A percentile compares a stretch with the other conserved stretches of the same genome.
phyloP scores from a whole-genome alignment of 345 rosid genomes.

The Turritis glabra region DNA sequence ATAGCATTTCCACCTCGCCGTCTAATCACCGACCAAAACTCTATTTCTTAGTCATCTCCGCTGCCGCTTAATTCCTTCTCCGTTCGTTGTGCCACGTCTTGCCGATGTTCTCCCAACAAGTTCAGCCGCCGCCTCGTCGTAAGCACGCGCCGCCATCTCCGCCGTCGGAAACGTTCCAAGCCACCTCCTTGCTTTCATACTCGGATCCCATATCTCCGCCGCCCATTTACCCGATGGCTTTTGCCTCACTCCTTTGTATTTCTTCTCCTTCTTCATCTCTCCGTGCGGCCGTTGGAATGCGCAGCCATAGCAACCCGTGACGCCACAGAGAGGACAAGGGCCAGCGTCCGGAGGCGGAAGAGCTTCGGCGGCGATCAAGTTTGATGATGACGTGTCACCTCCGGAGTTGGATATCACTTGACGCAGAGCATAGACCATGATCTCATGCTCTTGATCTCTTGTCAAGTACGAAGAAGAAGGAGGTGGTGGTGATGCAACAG shows the following conservation, averaged over 20 bases:
- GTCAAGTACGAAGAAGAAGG: neutral
- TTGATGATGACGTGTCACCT: neutral
- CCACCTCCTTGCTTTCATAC: neutral
- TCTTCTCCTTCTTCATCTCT: constrained; percentile 12
- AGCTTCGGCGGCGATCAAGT: neutral
- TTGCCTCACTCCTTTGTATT: constrained; percentile 30
- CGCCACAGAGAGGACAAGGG: constrained; percentile 21
- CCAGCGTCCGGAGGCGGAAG: constrained; percentile 8
- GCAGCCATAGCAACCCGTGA: constrained; percentile 18
- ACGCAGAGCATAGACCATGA: constrained; percentile 17
- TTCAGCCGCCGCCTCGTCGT: neutral
- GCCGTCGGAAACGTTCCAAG: constrained; percentile 24
- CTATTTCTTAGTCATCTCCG: neutral
- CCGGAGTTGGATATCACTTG: constrained; percentile 13
- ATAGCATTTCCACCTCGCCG: neutral
- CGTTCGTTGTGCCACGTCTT: neutral
- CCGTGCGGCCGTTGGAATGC: constrained; percentile 8
- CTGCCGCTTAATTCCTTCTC: constrained; percentile 1
- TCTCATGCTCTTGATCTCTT: constrained; percentile 23
- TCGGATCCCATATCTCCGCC: constrained; percentile 35
- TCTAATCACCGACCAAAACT: neutral
- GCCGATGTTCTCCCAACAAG: neutral
- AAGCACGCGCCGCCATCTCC: constrained; percentile 16
- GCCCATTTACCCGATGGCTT: constrained; percentile 35
- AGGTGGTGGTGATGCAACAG: neutral